These are phyloP conservation scores for Dalbergia cochinchinensis DNA, from an alignment of 306 rosid species.

Conservation along the genomic window DNA sequence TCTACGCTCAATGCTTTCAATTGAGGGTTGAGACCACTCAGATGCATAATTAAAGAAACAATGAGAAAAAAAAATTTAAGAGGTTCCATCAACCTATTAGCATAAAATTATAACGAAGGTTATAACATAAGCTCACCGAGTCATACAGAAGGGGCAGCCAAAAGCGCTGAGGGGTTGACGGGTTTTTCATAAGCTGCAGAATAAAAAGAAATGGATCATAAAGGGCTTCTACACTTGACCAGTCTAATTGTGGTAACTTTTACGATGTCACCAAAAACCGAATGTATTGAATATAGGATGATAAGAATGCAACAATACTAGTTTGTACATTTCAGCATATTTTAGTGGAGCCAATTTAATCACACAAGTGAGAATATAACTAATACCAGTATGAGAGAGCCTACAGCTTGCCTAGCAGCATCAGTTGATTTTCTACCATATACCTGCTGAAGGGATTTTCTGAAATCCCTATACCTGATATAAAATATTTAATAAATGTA, in stretches of 20 bases:
- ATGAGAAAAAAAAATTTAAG: not conserved
- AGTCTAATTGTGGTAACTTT: not conserved
- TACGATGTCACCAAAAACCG: not conserved
- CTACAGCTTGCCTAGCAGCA: slow-evolving; percentile 81
- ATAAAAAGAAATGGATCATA: slow-evolving; percentile 28
- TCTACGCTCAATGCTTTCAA: not conserved
- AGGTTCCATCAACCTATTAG: not conserved
- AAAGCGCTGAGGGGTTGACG: slow-evolving; percentile 91
- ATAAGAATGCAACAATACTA: not conserved
- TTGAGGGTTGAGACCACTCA: not conserved
- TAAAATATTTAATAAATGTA: slow-evolving; percentile 35
- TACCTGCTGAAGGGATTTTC: slow-evolving; percentile 81
- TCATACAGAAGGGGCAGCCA: slow-evolving; percentile 92
- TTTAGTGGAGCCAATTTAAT: slow-evolving; percentile 26
- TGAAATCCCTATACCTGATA: slow-evolving; percentile 90
- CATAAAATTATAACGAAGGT: slow-evolving; percentile 22
- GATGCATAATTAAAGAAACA: not conserved
- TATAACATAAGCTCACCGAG: slow-evolving; percentile 66
- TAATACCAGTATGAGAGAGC: slow-evolving; percentile 75
- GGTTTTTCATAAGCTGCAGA: slow-evolving; percentile 88
- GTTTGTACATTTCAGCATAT: slow-evolving; percentile 22
- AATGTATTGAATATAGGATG: slow-evolving; percentile 12
- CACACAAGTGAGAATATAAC: slow-evolving; percentile 23
- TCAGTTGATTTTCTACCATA: slow-evolving; percentile 65
- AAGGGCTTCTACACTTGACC: not conserved